phyloP scores from a whole-genome alignment of 1,284 basidiomycete genomes.

The Microbotryum silenes-acaulis region DNA sequence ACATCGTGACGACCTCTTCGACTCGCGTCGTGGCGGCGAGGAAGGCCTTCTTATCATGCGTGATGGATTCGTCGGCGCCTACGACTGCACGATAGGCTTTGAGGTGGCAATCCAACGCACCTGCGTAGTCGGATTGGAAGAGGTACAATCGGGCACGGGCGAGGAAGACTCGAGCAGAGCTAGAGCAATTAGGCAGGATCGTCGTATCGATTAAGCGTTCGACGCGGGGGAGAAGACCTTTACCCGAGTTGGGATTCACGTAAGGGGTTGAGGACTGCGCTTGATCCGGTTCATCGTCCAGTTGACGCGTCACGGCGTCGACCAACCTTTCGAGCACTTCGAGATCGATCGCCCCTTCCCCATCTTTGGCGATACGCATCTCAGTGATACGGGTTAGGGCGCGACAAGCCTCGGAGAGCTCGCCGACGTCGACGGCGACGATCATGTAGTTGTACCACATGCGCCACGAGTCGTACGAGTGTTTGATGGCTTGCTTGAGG shows the following conservation, averaged over 20 bases:
- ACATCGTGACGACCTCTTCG: slow-evolving; percentile 69
- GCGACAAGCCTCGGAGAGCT: slow-evolving; percentile 76
- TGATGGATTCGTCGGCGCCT: slow-evolving; percentile 58
- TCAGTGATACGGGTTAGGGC: slow-evolving; percentile 78
- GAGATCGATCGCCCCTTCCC: slow-evolving; percentile 61
- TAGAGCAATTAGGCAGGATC: slow-evolving; percentile 66
- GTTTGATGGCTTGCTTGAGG: slow-evolving; percentile 77
- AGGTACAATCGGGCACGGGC: slow-evolving; percentile 70
- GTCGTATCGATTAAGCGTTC: slow-evolving; percentile 60
- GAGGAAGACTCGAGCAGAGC: slow-evolving; percentile 65
- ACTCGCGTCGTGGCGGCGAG: slow-evolving; percentile 66
- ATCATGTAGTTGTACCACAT: slow-evolving; percentile 99
- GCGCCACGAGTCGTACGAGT: slow-evolving; percentile 84
- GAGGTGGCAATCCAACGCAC: slow-evolving; percentile 66
- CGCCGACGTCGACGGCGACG: slow-evolving; percentile 84
- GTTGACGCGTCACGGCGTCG: slow-evolving; percentile 61
- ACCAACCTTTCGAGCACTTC: slow-evolving; percentile 83
- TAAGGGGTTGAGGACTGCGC: slow-evolving; percentile 7
- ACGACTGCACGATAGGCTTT: slow-evolving; percentile 68
- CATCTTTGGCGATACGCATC: slow-evolving; percentile 59
- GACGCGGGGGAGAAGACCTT: slow-evolving; percentile 58
- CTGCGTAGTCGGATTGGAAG: slow-evolving; percentile 54
- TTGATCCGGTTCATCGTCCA: slow-evolving; percentile 32
- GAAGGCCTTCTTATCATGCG: slow-evolving; percentile 60
- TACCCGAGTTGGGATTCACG: slow-evolving; percentile 54